Evolutionary conservation across 2,329 filamentous ascomycete genomes (phyloP).

Genomic region (Arthrocladium fulminans): DNA sequence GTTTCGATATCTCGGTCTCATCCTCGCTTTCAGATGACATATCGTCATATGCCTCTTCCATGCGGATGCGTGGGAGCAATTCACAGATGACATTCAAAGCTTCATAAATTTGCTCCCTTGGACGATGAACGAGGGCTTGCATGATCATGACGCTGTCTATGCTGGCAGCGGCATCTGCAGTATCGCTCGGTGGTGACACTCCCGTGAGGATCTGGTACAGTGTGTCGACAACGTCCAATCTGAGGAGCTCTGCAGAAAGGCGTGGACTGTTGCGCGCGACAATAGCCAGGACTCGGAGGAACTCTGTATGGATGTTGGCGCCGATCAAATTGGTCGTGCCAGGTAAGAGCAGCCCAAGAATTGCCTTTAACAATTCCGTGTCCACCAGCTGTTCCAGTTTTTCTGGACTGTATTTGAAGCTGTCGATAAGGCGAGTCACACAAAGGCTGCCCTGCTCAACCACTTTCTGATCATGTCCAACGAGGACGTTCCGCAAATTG

Average conservation of each 20-base stretch:
- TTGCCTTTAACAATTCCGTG: constrained; percentile 71
- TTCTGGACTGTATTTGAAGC: constrained; percentile 78
- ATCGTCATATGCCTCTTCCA: constrained; percentile 27
- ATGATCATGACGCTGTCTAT: constrained; percentile 96
- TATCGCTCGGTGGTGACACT: constrained; percentile 76
- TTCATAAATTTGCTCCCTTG: constrained; percentile 91
- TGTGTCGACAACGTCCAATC: constrained; percentile 94
- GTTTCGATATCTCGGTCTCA: constrained; percentile 26
- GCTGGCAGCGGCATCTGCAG: constrained; percentile 69
- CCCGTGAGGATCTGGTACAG: constrained; percentile 95
- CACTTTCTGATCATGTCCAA: constrained; percentile 89
- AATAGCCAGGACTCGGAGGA: constrained; percentile 82
- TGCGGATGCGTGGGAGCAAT: constrained; percentile 57
- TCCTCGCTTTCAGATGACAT: constrained; percentile 37
- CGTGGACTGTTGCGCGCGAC: constrained; percentile 80
- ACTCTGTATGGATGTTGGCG: constrained; percentile 90
- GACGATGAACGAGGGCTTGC: constrained; percentile 93
- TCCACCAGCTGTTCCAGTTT: constrained; percentile 91
- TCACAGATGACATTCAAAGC: constrained; percentile 97
- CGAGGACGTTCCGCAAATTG: constrained; percentile 78
- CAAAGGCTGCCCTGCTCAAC: constrained; percentile 95
- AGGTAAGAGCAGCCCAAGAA: constrained; percentile 78
- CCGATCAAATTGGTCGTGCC: constrained; percentile 94
- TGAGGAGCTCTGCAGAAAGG: constrained; percentile 81
- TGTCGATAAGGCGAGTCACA: constrained; percentile 91